Conservation (phyloP, 2,329 filamentous ascomycete species). For the Didymella exigua region DNA sequence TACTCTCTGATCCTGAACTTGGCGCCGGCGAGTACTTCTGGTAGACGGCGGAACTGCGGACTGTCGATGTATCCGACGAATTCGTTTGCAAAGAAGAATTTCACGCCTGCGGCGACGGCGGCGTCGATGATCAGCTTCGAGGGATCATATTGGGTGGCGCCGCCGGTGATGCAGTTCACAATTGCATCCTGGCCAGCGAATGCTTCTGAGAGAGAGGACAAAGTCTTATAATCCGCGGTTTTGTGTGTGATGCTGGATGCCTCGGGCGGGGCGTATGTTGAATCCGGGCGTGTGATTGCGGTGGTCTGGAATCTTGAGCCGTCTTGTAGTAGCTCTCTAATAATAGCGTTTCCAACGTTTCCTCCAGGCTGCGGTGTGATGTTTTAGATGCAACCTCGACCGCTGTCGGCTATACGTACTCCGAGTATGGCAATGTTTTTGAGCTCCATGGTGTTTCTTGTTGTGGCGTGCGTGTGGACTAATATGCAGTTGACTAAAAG, state of each 20-base stretch:
- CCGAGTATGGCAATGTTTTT: conserved; percentile 46
- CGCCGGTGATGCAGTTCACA: conserved; percentile 55
- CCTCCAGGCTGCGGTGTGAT: conserved; percentile 34
- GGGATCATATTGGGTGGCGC: conserved; percentile 49
- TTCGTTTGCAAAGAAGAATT: conserved; percentile 44
- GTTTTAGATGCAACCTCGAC: not conserved
- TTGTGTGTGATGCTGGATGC: conserved; percentile 27
- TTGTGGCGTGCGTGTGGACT: too few species aligned
- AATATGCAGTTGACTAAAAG: too few species aligned
- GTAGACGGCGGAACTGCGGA: conserved; percentile 34
- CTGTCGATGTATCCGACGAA: conserved; percentile 38
- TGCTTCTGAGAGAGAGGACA: conserved; percentile 41
- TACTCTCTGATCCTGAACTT: conserved; percentile 38
- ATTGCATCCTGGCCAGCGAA: conserved; percentile 63
- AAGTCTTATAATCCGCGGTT: conserved; percentile 34
- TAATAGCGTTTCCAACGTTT: conserved; percentile 40
- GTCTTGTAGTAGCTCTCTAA: conserved; percentile 34
- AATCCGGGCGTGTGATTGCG: conserved; percentile 36
- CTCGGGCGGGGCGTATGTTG: conserved; percentile 24
- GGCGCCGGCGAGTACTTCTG: conserved; percentile 32
- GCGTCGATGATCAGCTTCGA: conserved; percentile 52
- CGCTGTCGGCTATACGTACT: conserved; percentile 23
- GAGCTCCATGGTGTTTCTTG: conserved; percentile 36
- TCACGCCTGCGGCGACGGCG: conserved; percentile 40
- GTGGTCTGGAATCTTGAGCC: conserved; percentile 32